A percentile compares a stretch with the other conserved stretches of the same genome.
These are phyloP conservation scores for Nothophaeocryptopus gaeumannii DNA, from an alignment of 2,329 filamentous ascomycete species.

Conservation along the genomic window DNA sequence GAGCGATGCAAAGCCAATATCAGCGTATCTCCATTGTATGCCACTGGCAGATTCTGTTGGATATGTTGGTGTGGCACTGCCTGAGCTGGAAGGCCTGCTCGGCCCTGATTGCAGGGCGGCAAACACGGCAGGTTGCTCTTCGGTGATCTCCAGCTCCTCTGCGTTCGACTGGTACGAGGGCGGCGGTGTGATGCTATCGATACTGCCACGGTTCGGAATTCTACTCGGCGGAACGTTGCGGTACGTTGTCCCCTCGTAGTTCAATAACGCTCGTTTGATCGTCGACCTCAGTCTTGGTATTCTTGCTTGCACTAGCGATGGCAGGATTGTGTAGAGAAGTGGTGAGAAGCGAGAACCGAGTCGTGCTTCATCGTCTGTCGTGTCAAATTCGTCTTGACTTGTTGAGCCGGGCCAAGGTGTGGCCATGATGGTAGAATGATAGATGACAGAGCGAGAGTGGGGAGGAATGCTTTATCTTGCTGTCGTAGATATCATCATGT, in stretches of 20 bases:
- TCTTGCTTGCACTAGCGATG: conserved; percentile 51
- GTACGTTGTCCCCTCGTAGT: conserved; percentile 6
- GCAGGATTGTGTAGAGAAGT: conserved; percentile 55
- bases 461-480: not conserved
- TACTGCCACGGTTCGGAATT: conserved; percentile 20
- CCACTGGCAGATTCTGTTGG: conserved; percentile 28
- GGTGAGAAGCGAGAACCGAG: conserved; percentile 33
- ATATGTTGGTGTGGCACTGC: conserved; percentile 15
- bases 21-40: conserved; percentile 53
- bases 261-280: conserved; percentile 37
- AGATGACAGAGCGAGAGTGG: not conserved
- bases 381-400: not conserved
- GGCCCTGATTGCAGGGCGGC: conserved; percentile 2
- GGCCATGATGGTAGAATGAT: conserved; percentile 1
- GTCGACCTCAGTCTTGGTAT: conserved; percentile 51
- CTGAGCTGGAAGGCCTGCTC: conserved; percentile 24
- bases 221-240: conserved; percentile 6
- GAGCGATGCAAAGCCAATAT: conserved; percentile 50
- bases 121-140: conserved; percentile 17
- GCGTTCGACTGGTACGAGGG: conserved; percentile 28
- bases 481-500: no score
- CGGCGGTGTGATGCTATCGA: conserved; percentile 37
- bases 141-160: conserved; percentile 6
- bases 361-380: not conserved
- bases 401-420: conserved; percentile 1